These are phyloP conservation scores for Penicillium ochrochloron DNA, from an alignment of 495 filamentous ascomycete species.

Conservation along the genomic window DNA sequence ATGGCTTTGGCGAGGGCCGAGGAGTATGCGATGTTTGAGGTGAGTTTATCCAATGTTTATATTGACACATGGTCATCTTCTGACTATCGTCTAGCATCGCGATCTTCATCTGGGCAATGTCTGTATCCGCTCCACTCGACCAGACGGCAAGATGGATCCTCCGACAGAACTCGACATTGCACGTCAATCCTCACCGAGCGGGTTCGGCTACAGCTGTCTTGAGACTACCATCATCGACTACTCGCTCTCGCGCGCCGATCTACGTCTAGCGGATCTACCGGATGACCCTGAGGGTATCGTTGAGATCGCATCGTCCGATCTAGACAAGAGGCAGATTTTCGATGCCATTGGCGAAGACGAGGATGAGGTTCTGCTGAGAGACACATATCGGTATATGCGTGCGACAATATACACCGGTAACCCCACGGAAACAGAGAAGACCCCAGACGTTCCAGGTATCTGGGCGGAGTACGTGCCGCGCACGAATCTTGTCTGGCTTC, in stretches of 20 bases:
- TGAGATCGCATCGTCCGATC: conserved; percentile 50
- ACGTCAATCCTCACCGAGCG: conserved; percentile 39
- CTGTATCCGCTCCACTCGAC: conserved; percentile 63
- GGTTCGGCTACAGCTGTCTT: conserved; percentile 69
- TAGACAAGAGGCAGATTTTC: conserved; percentile 53
- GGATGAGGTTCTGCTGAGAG: conserved; percentile 45
- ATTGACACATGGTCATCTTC: not conserved
- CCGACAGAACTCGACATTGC: conserved; percentile 39
- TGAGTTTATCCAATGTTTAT: conserved; percentile 27
- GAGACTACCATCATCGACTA: conserved; percentile 90
- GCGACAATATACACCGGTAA: conserved; percentile 43
- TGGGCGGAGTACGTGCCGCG: conserved; percentile 53
- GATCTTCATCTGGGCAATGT: conserved; percentile 90
- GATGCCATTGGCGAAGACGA: conserved; percentile 50
- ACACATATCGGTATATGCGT: conserved; percentile 53
- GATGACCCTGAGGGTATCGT: conserved; percentile 31
- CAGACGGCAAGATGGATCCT: conserved; percentile 40
- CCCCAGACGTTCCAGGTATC: conserved; percentile 40
- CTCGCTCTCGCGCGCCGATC: conserved; percentile 72
- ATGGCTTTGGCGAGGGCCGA: conserved; percentile 80
- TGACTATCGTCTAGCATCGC: conserved; percentile 60
- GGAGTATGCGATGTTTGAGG: conserved; percentile 73
- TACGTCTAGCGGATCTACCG: conserved; percentile 33
- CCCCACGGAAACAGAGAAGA: conserved; percentile 37
- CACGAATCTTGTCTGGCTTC: conserved; percentile 58